phyloP scores from a whole-genome alignment of 306 rosid genomes.

The Alnus rubra region DNA sequence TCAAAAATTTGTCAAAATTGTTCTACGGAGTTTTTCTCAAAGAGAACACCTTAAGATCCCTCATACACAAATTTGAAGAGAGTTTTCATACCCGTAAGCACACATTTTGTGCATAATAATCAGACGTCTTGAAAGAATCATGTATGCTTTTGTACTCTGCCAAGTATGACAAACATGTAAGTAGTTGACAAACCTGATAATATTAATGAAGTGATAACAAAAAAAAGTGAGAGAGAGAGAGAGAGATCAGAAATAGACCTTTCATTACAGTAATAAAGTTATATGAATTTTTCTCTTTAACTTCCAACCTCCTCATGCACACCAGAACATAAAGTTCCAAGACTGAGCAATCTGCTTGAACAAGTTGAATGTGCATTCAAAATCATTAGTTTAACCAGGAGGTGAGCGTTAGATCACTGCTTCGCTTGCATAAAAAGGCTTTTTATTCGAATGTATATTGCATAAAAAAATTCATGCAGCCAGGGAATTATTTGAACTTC shows the following conservation, averaged over 20 bases:
- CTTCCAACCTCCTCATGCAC: conserved; percentile 90
- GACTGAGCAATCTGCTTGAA: conserved; percentile 71
- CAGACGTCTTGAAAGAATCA: conserved; percentile 64
- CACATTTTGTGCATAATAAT: conserved; percentile 59
- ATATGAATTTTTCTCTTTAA: conserved; percentile 74
- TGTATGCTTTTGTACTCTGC: conserved; percentile 78
- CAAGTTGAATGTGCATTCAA: conserved; percentile 20
- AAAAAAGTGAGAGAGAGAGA: background rate
- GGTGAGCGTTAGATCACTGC: background rate
- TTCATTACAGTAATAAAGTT: conserved; percentile 86
- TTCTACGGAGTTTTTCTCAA: background rate
- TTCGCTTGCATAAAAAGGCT: background rate
- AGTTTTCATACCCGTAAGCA: conserved; percentile 70
- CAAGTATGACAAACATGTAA: conserved; percentile 28
- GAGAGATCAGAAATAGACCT: conserved; percentile 47
- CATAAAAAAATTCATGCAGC: background rate
- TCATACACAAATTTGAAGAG: conserved; percentile 19
- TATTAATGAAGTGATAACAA: conserved; percentile 24
- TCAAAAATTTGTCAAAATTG: conserved; percentile 16
- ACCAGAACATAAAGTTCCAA: conserved; percentile 87
- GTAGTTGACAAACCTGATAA: conserved; percentile 20
- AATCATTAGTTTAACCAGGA: background rate
- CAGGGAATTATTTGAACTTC: background rate
- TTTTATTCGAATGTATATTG: background rate
- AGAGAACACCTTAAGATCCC: conserved; percentile 11